Evolutionary conservation across 2,329 filamentous ascomycete genomes (phyloP), one percentile per base, ranked within the genome.

Genomic region (Fusarium sacchari): DNA sequence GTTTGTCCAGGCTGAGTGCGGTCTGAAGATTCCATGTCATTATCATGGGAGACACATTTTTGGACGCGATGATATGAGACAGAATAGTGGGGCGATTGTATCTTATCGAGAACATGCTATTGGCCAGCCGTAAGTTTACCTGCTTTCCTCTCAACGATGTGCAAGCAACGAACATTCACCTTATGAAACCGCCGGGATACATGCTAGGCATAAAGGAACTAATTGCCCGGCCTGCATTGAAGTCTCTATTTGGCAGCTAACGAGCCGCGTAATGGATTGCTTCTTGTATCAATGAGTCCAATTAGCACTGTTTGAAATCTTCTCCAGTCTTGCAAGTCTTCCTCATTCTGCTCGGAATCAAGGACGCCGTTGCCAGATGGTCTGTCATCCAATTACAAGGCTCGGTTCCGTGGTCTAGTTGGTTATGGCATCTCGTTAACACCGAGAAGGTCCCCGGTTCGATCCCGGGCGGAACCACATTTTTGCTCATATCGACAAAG

Each of bases 351-450:
- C 2, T 18, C 20, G 3, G 4, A 22, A 7, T n/a, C 20, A 55
- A 39, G 10, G 15, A n/a, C 7, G 0, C 1, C 4, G 14, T 28
- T 39, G 24, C 18, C 11, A 5, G 0, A 18, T 4, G 0, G 1
- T 20, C 4, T 6, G 2, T 1, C 6, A 15, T 20, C 37, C 22
- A 32, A 32, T 56, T 18, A 43, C 5, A 56, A 43, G 37, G 12
- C 37, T 5, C 3, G 52, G 52, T 56, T 56, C 52, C 37, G 52
- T 56, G 52, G 37, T 56, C 52, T 56, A 56, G 52, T 43, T 56
- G 37, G 52, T 56, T 56, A 56, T 56, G 37, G 52, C 37, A 56
- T 56, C 52, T 56, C 37, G 37, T 56, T 56, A 56, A 56, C 37
- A 56, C 52, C 37, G 37, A 42, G 37, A 56, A 56, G 52, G 52